Evolutionary conservation across 352 stramenopile species (phyloP).

Genomic region (Stramenopiles sp.): DNA sequence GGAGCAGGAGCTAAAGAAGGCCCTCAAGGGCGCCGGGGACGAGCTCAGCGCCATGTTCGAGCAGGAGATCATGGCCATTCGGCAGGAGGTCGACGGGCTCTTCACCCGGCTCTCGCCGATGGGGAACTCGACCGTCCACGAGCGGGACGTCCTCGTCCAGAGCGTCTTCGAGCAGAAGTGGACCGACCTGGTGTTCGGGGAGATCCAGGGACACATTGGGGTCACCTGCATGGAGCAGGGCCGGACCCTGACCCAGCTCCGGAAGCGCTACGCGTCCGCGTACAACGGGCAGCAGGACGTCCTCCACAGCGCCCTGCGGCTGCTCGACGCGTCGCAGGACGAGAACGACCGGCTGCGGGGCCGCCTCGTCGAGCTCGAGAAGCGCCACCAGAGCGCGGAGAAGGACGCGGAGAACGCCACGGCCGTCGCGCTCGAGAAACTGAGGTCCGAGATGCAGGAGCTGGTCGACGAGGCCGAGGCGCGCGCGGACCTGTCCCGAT

Average conservation of each 20-base stretch:
- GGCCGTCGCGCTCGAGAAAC: constrained; percentile 25
- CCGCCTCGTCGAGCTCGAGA: constrained; percentile 26
- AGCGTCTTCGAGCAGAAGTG: constrained; percentile 68
- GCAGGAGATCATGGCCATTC: background rate
- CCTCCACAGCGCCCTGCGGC: constrained; percentile 17
- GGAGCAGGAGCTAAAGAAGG: background rate
- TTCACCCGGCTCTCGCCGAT: background rate
- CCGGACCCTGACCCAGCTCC: constrained; percentile 43
- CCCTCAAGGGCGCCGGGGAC: background rate
- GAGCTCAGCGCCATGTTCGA: background rate
- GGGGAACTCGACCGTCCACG: background rate
- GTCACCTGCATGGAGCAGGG: constrained; percentile 66
- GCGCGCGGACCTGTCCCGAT: constrained; percentile 39
- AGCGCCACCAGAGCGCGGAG: constrained; percentile 28
- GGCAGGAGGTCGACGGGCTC: background rate
- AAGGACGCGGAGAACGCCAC: constrained; percentile 13
- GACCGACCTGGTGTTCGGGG: constrained; percentile 53
- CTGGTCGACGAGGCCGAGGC: constrained; percentile 42
- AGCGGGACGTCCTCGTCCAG: constrained; percentile 29
- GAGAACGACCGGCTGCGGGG: background rate
- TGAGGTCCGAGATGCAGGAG: constrained; percentile 32
- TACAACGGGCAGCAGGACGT: constrained; percentile 33
- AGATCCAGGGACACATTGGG: constrained; percentile 59
- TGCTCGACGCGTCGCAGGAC: constrained; percentile 22
- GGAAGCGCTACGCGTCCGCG: constrained; percentile 44